These are phyloP conservation scores for Didymella sp. DNA, from an alignment of 2,329 filamentous ascomycete species.

Conservation along the genomic window DNA sequence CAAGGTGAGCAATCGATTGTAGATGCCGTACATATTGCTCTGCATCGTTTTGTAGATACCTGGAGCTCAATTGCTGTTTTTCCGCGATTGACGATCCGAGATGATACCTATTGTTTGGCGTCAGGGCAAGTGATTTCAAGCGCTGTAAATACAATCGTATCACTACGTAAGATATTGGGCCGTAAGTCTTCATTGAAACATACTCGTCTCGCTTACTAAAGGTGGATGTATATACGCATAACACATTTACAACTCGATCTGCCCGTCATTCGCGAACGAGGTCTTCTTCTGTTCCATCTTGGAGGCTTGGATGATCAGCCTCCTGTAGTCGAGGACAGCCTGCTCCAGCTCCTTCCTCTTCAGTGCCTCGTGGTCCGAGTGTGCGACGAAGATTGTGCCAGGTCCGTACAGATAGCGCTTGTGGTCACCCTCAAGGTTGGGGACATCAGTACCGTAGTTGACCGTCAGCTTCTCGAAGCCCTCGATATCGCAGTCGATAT, in stretches of 20 bases:
- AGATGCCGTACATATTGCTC: no score
- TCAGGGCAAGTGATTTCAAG: no score
- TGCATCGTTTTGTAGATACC: no score
- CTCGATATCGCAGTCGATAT: constrained; percentile 81
- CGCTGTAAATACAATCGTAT: no score
- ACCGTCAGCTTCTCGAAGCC: constrained; percentile 85
- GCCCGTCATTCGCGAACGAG: constrained; percentile 2
- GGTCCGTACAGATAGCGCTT: constrained; percentile 69
- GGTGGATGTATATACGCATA: not conserved
- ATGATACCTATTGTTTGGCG: no score
- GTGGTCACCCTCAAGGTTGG: constrained; percentile 73
- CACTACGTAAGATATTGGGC: no score
- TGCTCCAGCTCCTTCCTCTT: constrained; percentile 76
- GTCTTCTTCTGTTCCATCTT: constrained; percentile 36
- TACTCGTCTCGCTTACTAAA: not conserved
- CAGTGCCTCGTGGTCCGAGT: constrained; percentile 82
- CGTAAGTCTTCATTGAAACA: no score
- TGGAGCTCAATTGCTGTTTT: no score
- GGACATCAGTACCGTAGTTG: constrained; percentile 94
- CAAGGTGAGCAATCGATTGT: no score
- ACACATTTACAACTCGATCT: constrained; percentile 34
- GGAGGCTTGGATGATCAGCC: constrained; percentile 43
- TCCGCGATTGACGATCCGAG: no score
- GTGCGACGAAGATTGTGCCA: constrained; percentile 81
- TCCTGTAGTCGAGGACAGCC: constrained; percentile 81